A percentile compares a stretch with the other conserved stretches of the same genome.
phyloP scores from a whole-genome alignment of 2,329 filamentous ascomycete species.

The Calonectria pseudoreteaudii region DNA sequence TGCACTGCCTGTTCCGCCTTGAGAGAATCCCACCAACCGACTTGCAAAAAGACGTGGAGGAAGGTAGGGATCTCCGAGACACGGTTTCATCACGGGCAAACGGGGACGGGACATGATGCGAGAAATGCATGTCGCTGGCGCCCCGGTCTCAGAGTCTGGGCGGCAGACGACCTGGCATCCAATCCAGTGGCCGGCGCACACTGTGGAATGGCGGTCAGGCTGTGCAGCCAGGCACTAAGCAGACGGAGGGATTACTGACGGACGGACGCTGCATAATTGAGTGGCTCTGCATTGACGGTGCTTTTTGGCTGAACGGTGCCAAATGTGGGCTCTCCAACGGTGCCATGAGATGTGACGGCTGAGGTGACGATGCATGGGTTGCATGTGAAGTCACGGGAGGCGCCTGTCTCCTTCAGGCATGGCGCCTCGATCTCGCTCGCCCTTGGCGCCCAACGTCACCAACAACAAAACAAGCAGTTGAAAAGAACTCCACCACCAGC shows the following conservation, averaged over 20 bases:
- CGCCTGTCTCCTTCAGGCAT: slow-evolving; percentile 24
- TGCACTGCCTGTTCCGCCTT: slow-evolving; percentile 19
- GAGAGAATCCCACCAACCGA: slow-evolving; percentile 7
- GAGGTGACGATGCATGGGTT: slow-evolving; percentile 28
- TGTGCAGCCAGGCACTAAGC: slow-evolving; percentile 4
- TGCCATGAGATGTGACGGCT: slow-evolving; percentile 20
- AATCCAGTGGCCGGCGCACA: slow-evolving; percentile 21
- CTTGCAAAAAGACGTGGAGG: neutral
- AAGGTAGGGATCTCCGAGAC: slow-evolving; percentile 24
- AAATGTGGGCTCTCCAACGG: slow-evolving; percentile 12
- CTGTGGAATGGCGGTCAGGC: slow-evolving; percentile 41
- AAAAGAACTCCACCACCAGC: slow-evolving; percentile 32
- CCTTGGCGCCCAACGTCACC: slow-evolving; percentile 24
- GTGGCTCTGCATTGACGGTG: slow-evolving; percentile 20
- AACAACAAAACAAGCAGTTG: slow-evolving; percentile 30
- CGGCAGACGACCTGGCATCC: slow-evolving; percentile 17
- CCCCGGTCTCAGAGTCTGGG: slow-evolving; percentile 23
- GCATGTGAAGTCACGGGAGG: slow-evolving; percentile 37
- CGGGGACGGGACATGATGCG: slow-evolving; percentile 36
- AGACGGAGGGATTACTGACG: slow-evolving; percentile 15
- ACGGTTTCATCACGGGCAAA: slow-evolving; percentile 38
- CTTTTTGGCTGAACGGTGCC: slow-evolving; percentile 31
- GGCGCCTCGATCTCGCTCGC: slow-evolving; percentile 31
- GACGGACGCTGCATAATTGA: slow-evolving; percentile 7
- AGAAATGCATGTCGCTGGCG: slow-evolving; percentile 33